Conservation (phyloP, 1,284 basidiomycete genomes). For the Cryptococcus sp. region DNA sequence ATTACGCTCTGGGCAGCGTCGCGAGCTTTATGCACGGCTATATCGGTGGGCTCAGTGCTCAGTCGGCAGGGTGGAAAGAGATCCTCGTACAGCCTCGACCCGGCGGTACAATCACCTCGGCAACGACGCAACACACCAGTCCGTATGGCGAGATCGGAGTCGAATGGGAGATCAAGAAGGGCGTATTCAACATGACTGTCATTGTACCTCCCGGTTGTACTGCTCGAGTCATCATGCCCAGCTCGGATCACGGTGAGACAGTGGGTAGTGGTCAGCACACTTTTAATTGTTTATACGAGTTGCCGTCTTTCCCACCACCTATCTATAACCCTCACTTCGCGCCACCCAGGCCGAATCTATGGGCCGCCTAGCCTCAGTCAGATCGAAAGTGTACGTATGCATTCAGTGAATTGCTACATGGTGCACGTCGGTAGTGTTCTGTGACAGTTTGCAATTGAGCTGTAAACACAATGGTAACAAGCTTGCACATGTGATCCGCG, state of each 20-base stretch:
- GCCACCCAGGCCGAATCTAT: no score
- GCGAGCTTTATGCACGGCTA: slow-evolving; percentile 33
- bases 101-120: slow-evolving; percentile 37
- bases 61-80: slow-evolving; percentile 34
- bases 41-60: slow-evolving; percentile 34
- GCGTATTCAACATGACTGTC: slow-evolving; percentile 19
- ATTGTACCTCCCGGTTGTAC: slow-evolving; percentile 33
- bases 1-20: slow-evolving; percentile 43
- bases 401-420: no score
- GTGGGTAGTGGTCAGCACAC: no score
- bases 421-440: no score
- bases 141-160: slow-evolving; percentile 20
- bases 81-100: slow-evolving; percentile 32
- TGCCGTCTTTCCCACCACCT: no score
- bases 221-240: slow-evolving; percentile 14
- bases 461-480: no score
- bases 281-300: no score
- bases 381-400: no score
- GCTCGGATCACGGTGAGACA: background rate
- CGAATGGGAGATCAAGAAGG: slow-evolving; percentile 24
- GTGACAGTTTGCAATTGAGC: no score
- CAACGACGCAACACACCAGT: slow-evolving; percentile 13
- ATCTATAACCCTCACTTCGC: no score
- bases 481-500: no score
- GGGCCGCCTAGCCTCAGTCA: no score